These are phyloP conservation scores for Blepharisma undulans DNA, from an alignment of 169 alveolate species.

Conservation along the genomic window DNA sequence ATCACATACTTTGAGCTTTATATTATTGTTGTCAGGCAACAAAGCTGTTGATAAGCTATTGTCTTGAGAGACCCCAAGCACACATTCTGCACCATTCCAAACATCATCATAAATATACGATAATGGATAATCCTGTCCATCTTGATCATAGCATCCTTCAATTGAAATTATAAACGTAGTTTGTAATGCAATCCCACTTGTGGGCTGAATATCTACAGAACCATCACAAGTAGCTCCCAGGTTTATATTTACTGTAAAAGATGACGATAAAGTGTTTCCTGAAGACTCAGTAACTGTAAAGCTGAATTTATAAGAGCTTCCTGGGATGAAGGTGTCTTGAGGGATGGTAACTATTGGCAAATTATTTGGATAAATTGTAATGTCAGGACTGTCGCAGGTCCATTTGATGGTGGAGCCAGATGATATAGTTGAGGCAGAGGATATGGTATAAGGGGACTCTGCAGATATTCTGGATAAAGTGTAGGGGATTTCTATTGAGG, in stretches of 20 bases:
- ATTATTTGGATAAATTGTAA: not conserved
- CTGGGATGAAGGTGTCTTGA: not conserved
- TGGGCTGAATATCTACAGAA: not conserved
- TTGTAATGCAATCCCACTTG: not conserved
- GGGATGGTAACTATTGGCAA: not conserved
- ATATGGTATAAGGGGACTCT: not conserved
- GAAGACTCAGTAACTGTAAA: not conserved
- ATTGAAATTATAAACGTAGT: not conserved
- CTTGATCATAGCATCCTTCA: not conserved
- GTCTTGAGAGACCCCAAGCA: not conserved
- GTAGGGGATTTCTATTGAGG: not conserved
- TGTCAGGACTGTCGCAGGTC: not conserved
- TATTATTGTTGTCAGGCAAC: too few species aligned
- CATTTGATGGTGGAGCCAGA: not conserved
- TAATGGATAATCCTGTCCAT: not conserved
- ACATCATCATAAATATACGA: not conserved
- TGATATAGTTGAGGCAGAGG: not conserved
- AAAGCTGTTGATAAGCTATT: too few species aligned
- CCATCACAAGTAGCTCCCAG: not conserved
- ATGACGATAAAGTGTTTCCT: not conserved
- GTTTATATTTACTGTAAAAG: not conserved
- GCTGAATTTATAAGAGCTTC: not conserved
- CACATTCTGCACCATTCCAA: not conserved
- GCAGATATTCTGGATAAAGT: not conserved
- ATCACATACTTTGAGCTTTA: too few species aligned